These are phyloP conservation scores for Colletotrichum shisoi DNA, from an alignment of 2,329 filamentous ascomycete genomes.

Conservation along the genomic window DNA sequence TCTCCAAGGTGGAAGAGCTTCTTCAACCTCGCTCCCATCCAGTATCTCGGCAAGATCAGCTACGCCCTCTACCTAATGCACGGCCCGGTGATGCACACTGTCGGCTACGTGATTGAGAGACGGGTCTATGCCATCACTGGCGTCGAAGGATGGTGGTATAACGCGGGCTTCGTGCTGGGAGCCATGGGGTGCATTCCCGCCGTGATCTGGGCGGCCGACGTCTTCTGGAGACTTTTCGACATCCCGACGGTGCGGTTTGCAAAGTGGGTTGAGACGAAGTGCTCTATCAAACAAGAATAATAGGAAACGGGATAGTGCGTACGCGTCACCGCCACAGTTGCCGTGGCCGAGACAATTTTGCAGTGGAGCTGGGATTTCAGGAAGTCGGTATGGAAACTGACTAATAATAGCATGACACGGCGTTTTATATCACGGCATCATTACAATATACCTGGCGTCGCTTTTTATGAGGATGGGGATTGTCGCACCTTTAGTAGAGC, in stretches of 20 bases:
- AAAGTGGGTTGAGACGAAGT: constrained; percentile 62
- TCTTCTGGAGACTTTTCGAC: constrained; percentile 65
- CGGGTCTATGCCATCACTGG: constrained; percentile 60
- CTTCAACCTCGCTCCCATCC: constrained; percentile 59
- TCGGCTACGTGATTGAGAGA: constrained; percentile 61
- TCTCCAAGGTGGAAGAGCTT: constrained; percentile 58
- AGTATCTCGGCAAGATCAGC: constrained; percentile 68
- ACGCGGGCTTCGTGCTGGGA: constrained; percentile 57
- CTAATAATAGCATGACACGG: constrained; percentile 38
- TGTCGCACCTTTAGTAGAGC: constrained; percentile 12
- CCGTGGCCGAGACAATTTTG: constrained; percentile 3
- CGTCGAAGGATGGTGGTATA: constrained; percentile 56
- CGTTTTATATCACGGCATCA: constrained; percentile 34
- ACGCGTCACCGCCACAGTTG: constrained; percentile 13
- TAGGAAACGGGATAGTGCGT: constrained; percentile 1
- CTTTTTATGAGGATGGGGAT: constrained; percentile 9
- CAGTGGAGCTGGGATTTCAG: constrained; percentile 12
- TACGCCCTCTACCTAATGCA: constrained; percentile 70
- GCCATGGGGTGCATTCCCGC: constrained; percentile 58
- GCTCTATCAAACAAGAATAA: constrained; percentile 45
- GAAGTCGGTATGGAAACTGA: constrained; percentile 29
- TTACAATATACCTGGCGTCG: constrained; percentile 38
- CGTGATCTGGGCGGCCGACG: constrained; percentile 63
- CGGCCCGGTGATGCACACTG: constrained; percentile 61
- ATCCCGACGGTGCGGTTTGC: constrained; percentile 64